A percentile compares a stretch with the other conserved stretches of the same genome.
These are phyloP conservation scores for Didymella lethalis DNA, from an alignment of 2,329 filamentous ascomycete genomes.

Conservation along the genomic window DNA sequence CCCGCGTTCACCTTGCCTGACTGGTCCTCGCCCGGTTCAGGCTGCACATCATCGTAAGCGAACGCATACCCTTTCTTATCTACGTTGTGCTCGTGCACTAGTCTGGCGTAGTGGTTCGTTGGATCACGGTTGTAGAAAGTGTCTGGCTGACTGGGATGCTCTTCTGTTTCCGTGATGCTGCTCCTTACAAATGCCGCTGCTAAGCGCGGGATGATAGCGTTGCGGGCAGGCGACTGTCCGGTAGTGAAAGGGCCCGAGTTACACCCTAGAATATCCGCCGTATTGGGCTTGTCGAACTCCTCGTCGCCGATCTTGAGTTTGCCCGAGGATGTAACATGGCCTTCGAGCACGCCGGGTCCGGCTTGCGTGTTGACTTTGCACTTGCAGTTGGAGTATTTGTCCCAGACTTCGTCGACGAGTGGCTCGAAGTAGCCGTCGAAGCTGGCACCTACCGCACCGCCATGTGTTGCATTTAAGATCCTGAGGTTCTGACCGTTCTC, in stretches of 20 bases:
- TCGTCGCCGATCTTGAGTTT: conserved; percentile 13
- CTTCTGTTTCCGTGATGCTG: conserved; percentile 5
- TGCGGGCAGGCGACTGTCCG: conserved; percentile 6
- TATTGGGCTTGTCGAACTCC: conserved; percentile 16
- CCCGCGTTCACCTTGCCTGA: conserved; percentile 18
- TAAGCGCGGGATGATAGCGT: conserved; percentile 18
- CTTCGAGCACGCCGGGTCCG: conserved; percentile 8
- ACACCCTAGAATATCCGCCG: conserved; percentile 17
- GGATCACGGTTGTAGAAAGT: conserved; percentile 18
- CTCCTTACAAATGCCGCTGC: conserved; percentile 14
- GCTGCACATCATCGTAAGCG: conserved; percentile 19
- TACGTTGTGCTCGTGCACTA: conserved; percentile 17
- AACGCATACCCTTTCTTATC: conserved; percentile 18
- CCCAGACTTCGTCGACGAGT: conserved; percentile 18
- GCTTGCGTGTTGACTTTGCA: conserved; percentile 17
- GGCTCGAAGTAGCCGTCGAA: conserved; percentile 20
- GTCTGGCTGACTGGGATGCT: conserved; percentile 4
- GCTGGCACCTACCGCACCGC: conserved; percentile 14
- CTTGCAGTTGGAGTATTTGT: conserved; percentile 10
- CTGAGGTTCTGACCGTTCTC: conserved; percentile 9
- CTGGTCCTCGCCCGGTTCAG: conserved; percentile 9
- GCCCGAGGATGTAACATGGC: conserved; percentile 8
- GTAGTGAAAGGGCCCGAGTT: conserved; percentile 18
- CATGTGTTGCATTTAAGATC: conserved; percentile 16
- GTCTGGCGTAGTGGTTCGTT: conserved; percentile 17